Conservation (phyloP, 2,329 filamentous ascomycete genomes). For the Chaetomiaceae sp. region DNA sequence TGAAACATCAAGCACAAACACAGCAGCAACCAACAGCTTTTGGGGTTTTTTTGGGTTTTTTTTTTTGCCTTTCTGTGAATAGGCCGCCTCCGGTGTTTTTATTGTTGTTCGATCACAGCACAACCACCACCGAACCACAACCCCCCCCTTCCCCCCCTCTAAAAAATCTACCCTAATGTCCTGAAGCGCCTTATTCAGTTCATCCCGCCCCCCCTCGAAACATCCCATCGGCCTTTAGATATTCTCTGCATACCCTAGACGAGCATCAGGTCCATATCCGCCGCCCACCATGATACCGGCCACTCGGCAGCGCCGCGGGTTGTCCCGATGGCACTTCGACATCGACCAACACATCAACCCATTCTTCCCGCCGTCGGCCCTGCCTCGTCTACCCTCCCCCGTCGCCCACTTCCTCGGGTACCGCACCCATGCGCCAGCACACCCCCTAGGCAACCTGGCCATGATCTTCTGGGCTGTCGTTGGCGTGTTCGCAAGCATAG, state of each 20-base stretch:
- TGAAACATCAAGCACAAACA: too few relatives aligned
- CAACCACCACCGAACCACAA: not conserved
- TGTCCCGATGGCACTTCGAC: constrained; percentile 55
- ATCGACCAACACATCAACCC: constrained; percentile 74
- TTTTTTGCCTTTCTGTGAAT: too few relatives aligned
- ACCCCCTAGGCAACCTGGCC: constrained; percentile 52
- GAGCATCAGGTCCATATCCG: too few relatives aligned
- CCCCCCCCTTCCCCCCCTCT: not conserved
- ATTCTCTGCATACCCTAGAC: too few relatives aligned
- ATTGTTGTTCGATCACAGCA: not conserved
- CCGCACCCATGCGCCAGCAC: constrained; percentile 37
- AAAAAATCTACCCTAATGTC: not conserved
- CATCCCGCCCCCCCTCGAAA: too few relatives aligned
- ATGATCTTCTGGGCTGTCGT: constrained; percentile 60
- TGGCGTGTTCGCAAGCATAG: constrained; percentile 59
- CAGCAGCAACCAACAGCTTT: too few relatives aligned
- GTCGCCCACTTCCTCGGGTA: constrained; percentile 67
- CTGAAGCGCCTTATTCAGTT: too few relatives aligned
- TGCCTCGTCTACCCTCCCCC: constrained; percentile 59
- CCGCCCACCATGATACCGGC: constrained; percentile 3
- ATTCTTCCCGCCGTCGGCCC: constrained; percentile 60
- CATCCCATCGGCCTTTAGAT: too few relatives aligned
- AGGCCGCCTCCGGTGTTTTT: not conserved
- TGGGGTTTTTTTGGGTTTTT: too few relatives aligned
- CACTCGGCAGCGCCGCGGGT: not conserved